Conservation (phyloP, 208 protist genomes). For the Leishmania mexicana region DNA sequence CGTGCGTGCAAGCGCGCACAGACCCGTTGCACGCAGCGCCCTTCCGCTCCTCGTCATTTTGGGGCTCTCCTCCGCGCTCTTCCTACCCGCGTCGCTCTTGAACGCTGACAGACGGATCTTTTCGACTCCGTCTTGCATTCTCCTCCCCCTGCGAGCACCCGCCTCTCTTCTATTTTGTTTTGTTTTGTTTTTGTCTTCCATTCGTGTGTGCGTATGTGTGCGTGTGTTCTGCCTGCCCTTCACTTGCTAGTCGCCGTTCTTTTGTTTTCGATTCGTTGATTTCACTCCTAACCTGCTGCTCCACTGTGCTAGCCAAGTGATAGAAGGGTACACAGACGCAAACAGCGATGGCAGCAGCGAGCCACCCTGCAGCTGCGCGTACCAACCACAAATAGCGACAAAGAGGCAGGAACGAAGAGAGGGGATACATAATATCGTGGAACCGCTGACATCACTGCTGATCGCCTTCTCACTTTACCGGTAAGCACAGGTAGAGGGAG, state of each 20-base stretch:
- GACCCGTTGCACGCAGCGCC: no score
- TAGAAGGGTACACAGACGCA: background rate
- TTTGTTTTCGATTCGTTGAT: background rate
- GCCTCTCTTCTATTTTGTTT: background rate
- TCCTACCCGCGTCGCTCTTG: background rate
- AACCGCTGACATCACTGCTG: background rate
- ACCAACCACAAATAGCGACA: background rate
- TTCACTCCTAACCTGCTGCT: background rate
- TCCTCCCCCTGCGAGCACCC: background rate
- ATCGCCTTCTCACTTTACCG: background rate
- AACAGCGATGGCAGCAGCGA: background rate
- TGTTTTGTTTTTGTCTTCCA: background rate
- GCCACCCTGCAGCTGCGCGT: background rate
- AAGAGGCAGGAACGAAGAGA: background rate
- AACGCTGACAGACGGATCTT: background rate
- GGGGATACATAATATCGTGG: no score
- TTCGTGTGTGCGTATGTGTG: no score
- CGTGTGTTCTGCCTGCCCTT: background rate
- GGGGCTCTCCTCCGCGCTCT: background rate
- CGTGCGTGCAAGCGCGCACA: no score
- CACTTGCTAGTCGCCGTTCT: background rate
- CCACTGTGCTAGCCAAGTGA: background rate
- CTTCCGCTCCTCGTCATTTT: background rate
- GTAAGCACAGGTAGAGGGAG: background rate
- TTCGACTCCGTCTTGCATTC: background rate